Percentiles rank a stretch among this genome's conserved stretches.
These are phyloP conservation scores for Trichocladium antarcticum DNA, from an alignment of 495 filamentous ascomycete genomes.

Conservation along the genomic window DNA sequence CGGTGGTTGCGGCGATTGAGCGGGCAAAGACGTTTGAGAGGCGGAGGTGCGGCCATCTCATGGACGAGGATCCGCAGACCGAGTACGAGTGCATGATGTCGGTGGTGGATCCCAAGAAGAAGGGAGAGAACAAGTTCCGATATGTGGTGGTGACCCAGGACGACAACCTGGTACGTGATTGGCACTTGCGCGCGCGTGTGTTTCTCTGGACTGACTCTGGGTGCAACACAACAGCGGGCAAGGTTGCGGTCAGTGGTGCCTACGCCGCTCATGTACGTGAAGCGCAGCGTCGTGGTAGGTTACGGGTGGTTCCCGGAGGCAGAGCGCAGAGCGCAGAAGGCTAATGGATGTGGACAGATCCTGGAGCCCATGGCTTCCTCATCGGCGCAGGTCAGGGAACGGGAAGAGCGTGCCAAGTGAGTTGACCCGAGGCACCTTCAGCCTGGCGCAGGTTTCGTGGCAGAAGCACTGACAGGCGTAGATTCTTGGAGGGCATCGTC, in stretches of 20 bases:
- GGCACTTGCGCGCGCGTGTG: no score
- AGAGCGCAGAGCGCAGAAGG: background rate
- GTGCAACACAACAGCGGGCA: constrained; percentile 12
- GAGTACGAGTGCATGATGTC: constrained; percentile 67
- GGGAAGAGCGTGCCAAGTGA: constrained; percentile 66
- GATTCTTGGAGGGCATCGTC: constrained; percentile 24
- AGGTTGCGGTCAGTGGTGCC: constrained; percentile 25
- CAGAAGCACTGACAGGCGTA: constrained; percentile 7
- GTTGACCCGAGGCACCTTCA: constrained; percentile 19
- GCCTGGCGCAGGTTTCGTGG: background rate
- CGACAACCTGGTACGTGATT: constrained; percentile 21
- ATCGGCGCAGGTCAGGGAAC: constrained; percentile 50
- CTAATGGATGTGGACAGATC: constrained; percentile 11
- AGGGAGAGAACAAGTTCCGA: constrained; percentile 70
- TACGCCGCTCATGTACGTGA: constrained; percentile 58
- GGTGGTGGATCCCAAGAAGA: constrained; percentile 63
- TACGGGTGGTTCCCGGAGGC: background rate
- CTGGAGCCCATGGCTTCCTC: constrained; percentile 71
- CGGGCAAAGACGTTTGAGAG: constrained; percentile 67
- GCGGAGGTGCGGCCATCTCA: constrained; percentile 80
- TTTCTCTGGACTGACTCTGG: constrained; percentile 1
- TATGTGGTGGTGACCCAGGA: constrained; percentile 80
- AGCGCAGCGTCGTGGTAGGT: constrained; percentile 71
- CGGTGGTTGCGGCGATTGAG: constrained; percentile 49
- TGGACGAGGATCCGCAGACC: constrained; percentile 62